Conservation (phyloP, 2,329 filamentous ascomycete genomes). For the Alternaria triticimaculans region DNA sequence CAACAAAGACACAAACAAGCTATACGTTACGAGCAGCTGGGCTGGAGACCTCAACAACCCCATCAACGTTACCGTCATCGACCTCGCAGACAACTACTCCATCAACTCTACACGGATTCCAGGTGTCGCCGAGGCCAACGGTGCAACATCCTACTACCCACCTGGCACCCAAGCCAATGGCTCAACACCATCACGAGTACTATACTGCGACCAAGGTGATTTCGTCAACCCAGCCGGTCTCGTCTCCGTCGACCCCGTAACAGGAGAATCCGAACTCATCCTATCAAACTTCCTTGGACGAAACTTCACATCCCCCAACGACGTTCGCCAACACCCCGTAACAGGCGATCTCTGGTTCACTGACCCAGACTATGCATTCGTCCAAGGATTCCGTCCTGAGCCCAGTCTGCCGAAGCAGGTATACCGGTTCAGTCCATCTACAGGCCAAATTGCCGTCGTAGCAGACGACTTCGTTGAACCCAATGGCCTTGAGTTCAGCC, state of each 20-base stretch:
- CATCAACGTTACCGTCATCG: constrained; percentile 46
- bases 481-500: constrained; percentile 56
- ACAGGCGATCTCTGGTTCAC: constrained; percentile 60
- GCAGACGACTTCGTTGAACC: constrained; percentile 52
- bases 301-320: constrained; percentile 55
- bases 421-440: constrained; percentile 54
- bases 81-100: constrained; percentile 49
- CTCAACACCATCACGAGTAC: constrained; percentile 33
- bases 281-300: constrained; percentile 57
- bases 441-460: constrained; percentile 51
- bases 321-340: constrained; percentile 50
- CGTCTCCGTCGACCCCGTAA: constrained; percentile 54
- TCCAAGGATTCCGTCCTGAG: constrained; percentile 39
- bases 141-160: constrained; percentile 45
- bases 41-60: constrained; percentile 34
- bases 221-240: constrained; percentile 52
- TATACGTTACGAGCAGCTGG: constrained; percentile 54
- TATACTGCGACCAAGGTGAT: constrained; percentile 47
- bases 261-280: constrained; percentile 50
- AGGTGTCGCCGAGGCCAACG: constrained; percentile 49
- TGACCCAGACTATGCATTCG: constrained; percentile 50
- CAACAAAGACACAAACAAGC: constrained; percentile 44
- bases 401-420: constrained; percentile 44
- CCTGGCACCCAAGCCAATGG: constrained; percentile 32
- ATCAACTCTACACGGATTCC: constrained; percentile 48